Evolutionary conservation across 495 filamentous ascomycete genomes (phyloP).

Genomic region (Parathielavia hyrcaniae): DNA sequence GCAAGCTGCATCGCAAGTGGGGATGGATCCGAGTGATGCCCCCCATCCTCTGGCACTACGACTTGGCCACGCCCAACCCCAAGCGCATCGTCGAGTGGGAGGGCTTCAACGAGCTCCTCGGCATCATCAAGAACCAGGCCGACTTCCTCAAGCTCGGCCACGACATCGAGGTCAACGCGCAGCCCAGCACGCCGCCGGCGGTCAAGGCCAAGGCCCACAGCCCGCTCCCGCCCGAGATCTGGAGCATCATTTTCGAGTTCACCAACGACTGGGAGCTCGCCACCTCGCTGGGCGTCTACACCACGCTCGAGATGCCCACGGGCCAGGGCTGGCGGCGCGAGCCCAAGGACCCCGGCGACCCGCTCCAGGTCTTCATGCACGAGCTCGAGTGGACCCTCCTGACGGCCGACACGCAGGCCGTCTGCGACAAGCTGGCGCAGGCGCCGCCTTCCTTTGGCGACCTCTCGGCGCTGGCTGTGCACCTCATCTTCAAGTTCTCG

Average conservation of each 20-base stretch:
- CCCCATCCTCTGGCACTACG: slow-evolving; percentile 69
- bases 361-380: slow-evolving; percentile 49
- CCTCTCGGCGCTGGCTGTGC: slow-evolving; percentile 72
- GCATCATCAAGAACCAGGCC: slow-evolving; percentile 60
- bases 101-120: slow-evolving; percentile 57
- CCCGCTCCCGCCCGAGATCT: slow-evolving; percentile 71
- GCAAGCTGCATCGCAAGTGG: slow-evolving; percentile 73
- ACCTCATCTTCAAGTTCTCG: slow-evolving; percentile 85
- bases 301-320: slow-evolving; percentile 62
- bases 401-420: slow-evolving; percentile 57
- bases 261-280: slow-evolving; percentile 86
- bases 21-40: slow-evolving; percentile 68
- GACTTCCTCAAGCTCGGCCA: slow-evolving; percentile 56
- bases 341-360: slow-evolving; percentile 38
- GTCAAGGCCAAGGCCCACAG: slow-evolving; percentile 27
- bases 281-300: slow-evolving; percentile 69
- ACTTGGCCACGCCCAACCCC: slow-evolving; percentile 37
- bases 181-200: slow-evolving; percentile 27
- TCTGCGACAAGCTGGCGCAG: slow-evolving; percentile 60
- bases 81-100: slow-evolving; percentile 58
- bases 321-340: slow-evolving; percentile 55
- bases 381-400: slow-evolving; percentile 77
- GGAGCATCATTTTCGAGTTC: slow-evolving; percentile 79
- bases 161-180: slow-evolving; percentile 48
- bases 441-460: slow-evolving; percentile 61